Percentiles rank a stretch among this genome's conserved stretches.
phyloP scores from a whole-genome alignment of 306 rosid genomes.

The Crataegus laevigata region DNA sequence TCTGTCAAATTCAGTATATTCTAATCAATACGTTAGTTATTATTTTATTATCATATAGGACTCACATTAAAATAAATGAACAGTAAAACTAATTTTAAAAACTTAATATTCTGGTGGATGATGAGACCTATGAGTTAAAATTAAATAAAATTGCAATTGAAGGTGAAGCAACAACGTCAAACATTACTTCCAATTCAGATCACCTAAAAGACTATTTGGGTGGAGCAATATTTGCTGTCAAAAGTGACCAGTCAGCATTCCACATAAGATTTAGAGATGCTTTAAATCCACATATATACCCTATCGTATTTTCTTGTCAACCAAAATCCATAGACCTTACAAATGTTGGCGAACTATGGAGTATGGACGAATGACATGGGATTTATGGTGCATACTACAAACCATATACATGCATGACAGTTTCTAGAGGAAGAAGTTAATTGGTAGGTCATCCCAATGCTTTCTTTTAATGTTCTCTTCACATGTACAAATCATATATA shows the following conservation, averaged over 20 bases:
- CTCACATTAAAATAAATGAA: too few relatives aligned
- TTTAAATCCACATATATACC: background rate
- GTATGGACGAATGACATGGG: background rate
- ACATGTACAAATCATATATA: background rate
- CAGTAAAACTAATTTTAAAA: too few relatives aligned
- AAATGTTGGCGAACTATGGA: background rate
- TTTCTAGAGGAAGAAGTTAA: background rate
- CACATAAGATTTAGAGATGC: too few relatives aligned
- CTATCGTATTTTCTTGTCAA: background rate
- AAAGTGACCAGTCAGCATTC: background rate
- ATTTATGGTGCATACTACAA: background rate
- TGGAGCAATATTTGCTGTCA: background rate
- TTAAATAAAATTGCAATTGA: background rate
- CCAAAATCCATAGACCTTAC: background rate
- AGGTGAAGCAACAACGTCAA: too few relatives aligned
- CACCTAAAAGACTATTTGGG: background rate
- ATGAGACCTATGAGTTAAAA: background rate
- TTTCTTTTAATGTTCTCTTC: background rate
- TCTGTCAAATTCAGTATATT: too few relatives aligned
- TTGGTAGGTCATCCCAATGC: background rate
- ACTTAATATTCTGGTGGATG: background rate
- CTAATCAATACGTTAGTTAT: too few relatives aligned
- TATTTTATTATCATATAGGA: background rate
- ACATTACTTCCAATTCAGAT: background rate
- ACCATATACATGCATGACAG: background rate